A percentile compares a stretch with the other conserved stretches of the same genome.
phyloP scores from a whole-genome alignment of 1,139 yeast species.

The Kurtzmaniella natalensis region DNA sequence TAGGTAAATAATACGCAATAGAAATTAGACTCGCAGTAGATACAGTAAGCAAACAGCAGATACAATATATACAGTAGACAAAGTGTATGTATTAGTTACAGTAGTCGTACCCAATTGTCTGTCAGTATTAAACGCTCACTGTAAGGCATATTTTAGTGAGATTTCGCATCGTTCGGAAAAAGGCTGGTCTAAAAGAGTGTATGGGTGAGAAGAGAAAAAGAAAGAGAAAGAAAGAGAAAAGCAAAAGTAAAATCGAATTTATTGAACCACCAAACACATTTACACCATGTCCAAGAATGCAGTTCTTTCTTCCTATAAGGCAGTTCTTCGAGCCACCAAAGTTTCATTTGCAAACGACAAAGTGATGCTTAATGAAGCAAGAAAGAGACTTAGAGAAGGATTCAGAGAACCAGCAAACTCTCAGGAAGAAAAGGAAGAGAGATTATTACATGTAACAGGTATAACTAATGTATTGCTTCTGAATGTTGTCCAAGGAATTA shows the following conservation, averaged over 20 bases:
- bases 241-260: slow-evolving; percentile 1
- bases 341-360: slow-evolving; percentile 61
- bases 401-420: slow-evolving; percentile 35
- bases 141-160: too few species aligned
- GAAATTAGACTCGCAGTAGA: too few species aligned
- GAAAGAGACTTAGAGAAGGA: slow-evolving; percentile 58
- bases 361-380: slow-evolving; percentile 55
- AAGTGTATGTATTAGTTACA: too few species aligned
- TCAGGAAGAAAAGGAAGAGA: slow-evolving; percentile 39
- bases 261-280: background rate
- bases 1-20: too few species aligned
- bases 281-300: slow-evolving; percentile 9
- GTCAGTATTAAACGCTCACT: too few species aligned
- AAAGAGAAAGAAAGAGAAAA: too few species aligned
- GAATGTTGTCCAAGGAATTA: slow-evolving; percentile 82
- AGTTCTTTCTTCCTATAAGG: slow-evolving; percentile 58
- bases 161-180: too few species aligned
- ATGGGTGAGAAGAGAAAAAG: too few species aligned
- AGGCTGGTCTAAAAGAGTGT: too few species aligned
- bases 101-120: too few species aligned
- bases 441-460: slow-evolving; percentile 60
- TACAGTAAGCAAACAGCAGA: too few species aligned
- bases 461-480: slow-evolving; percentile 62
- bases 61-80: too few species aligned
- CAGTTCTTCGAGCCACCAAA: slow-evolving; percentile 66